Percentiles rank a stretch among this genome's conserved stretches.
phyloP scores from a whole-genome alignment of 1,139 yeast genomes.

The Geotrichum macrosporum region DNA sequence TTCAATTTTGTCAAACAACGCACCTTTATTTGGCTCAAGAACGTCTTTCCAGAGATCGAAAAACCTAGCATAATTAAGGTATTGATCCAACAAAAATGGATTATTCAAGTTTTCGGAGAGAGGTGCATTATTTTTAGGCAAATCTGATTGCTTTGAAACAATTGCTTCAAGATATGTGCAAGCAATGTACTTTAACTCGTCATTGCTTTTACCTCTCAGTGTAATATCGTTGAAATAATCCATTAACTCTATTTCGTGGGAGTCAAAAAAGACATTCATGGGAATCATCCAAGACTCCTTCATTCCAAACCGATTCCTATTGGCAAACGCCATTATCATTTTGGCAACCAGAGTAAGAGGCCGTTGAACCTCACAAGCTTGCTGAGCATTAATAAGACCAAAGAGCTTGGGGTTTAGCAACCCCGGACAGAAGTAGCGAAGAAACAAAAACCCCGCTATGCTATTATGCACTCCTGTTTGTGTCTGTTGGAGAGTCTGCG shows the following conservation, averaged over 20 bases:
- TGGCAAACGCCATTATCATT: conserved; percentile 72
- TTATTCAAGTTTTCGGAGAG: conserved; percentile 31
- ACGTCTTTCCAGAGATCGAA: conserved; percentile 30
- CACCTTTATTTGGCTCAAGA: neutral
- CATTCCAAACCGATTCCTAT: conserved; percentile 65
- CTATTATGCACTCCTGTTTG: conserved; percentile 44
- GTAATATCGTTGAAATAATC: conserved; percentile 67
- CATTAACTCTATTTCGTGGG: conserved; percentile 54
- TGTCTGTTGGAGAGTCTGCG: conserved; percentile 22
- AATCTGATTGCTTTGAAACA: neutral
- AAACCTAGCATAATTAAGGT: conserved; percentile 34
- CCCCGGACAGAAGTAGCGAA: conserved; percentile 89
- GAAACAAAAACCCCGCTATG: conserved; percentile 73
- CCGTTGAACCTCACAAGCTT: conserved; percentile 65
- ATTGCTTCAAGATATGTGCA: neutral
- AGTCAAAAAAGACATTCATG: conserved; percentile 63
- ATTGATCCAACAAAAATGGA: conserved; percentile 38
- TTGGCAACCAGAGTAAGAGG: conserved; percentile 83
- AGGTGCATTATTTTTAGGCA: neutral
- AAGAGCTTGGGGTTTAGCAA: conserved; percentile 83
- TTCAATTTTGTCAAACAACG: neutral
- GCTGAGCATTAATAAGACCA: conserved; percentile 65
- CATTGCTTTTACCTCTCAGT: conserved; percentile 29
- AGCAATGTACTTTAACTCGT: conserved; percentile 42
- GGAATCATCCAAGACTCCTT: conserved; percentile 77